These are phyloP conservation scores for Penicillium crystallinum DNA, from an alignment of 495 filamentous ascomycete genomes.

Conservation along the genomic window DNA sequence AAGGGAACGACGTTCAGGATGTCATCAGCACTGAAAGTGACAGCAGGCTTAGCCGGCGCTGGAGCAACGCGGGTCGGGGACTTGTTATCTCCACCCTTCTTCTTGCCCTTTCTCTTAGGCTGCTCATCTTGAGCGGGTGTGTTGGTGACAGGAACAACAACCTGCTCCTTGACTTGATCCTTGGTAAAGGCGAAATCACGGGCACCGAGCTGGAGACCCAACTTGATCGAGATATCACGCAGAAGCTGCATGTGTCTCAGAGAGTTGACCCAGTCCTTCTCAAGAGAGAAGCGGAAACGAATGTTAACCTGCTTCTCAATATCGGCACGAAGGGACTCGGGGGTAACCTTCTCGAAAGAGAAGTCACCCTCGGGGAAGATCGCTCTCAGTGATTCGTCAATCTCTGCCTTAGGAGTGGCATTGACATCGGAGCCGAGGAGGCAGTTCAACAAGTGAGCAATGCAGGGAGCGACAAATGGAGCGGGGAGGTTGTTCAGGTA, in stretches of 20 bases:
- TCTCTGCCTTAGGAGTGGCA: constrained; percentile 64
- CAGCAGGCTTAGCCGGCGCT: constrained; percentile 32
- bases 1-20: constrained; percentile 87
- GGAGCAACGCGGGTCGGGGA: constrained; percentile 47
- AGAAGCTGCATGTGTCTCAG: constrained; percentile 77
- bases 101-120: constrained; percentile 75
- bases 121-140: constrained; percentile 42
- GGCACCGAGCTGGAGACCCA: constrained; percentile 81
- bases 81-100: constrained; percentile 48
- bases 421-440: constrained; percentile 77
- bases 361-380: constrained; percentile 83
- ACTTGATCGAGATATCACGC: constrained; percentile 82
- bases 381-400: constrained; percentile 65
- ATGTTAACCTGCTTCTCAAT: constrained; percentile 65
- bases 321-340: constrained; percentile 61
- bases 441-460: constrained; percentile 92
- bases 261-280: constrained; percentile 56
- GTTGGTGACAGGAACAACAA: constrained; percentile 35
- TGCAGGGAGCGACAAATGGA: constrained; percentile 66
- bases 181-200: constrained; percentile 74
- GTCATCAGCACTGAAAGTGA: constrained; percentile 73
- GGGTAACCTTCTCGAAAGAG: constrained; percentile 69
- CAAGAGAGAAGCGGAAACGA: constrained; percentile 72
- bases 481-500: constrained; percentile 77
- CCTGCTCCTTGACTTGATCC: constrained; percentile 33